Conservation (phyloP, 140 eudicot species). For the Erigeron philadelphicus region DNA sequence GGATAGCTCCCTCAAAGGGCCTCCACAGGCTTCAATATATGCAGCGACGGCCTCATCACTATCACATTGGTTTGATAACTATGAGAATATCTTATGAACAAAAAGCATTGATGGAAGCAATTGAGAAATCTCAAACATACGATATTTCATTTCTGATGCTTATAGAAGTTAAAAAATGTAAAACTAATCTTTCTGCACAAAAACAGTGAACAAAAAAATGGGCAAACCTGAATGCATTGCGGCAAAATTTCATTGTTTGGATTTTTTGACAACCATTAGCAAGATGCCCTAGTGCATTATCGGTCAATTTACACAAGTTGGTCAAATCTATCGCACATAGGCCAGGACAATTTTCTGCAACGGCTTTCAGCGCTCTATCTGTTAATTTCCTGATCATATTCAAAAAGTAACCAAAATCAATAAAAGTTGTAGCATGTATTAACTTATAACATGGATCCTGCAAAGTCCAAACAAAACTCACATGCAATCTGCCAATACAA, state of each 20-base stretch:
- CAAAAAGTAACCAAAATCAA: slow-evolving; percentile 4
- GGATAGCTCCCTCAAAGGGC: slow-evolving; percentile 54
- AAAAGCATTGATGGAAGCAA: neutral
- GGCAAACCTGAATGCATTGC: slow-evolving; percentile 71
- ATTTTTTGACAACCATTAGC: slow-evolving; percentile 73
- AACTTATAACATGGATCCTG: neutral
- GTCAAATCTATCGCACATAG: slow-evolving; percentile 58
- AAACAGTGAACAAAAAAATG: neutral
- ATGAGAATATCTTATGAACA: slow-evolving; percentile 8
- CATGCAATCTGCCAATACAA: slow-evolving; percentile 71
- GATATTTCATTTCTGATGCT: neutral
- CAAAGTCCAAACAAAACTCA: slow-evolving; percentile 32
- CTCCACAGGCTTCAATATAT: slow-evolving; percentile 71
- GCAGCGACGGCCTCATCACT: slow-evolving; percentile 98
- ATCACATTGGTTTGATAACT: slow-evolving; percentile 17
- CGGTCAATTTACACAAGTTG: slow-evolving; percentile 55
- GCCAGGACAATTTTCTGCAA: slow-evolving; percentile 56
- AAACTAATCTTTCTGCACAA: neutral
- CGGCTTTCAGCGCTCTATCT: slow-evolving; percentile 57
- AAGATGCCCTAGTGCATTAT: slow-evolving; percentile 60
- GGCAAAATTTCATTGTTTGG: slow-evolving; percentile 47
- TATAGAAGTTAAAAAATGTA: neutral
- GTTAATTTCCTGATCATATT: slow-evolving; percentile 61
- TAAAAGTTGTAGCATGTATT: neutral
- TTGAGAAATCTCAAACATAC: neutral